These are phyloP conservation scores for Cafeteria roenbergensis DNA, from an alignment of 108 stramenopile species.

Conservation along the genomic window DNA sequence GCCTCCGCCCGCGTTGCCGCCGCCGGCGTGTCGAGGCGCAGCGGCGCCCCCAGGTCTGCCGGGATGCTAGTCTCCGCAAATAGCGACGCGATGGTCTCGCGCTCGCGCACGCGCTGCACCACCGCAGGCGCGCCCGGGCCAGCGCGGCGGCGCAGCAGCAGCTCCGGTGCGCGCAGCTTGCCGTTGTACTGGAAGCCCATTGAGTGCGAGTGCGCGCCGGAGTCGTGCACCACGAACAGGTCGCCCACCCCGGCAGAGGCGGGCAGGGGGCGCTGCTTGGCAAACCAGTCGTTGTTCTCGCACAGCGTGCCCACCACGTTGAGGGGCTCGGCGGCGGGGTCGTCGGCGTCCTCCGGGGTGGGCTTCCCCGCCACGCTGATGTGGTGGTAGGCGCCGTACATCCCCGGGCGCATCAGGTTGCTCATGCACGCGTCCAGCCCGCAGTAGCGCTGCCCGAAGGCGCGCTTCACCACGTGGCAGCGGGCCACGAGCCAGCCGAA, in stretches of 20 bases:
- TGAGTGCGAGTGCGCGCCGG: constrained; percentile 17
- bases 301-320: constrained; percentile 22
- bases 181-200: constrained; percentile 31
- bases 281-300: constrained; percentile 28
- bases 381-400: constrained; percentile 22
- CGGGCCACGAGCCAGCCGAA: constrained; percentile 17
- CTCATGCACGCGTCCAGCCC: constrained; percentile 25
- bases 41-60: constrained; percentile 1
- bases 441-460: constrained; percentile 7
- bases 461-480: constrained; percentile 12
- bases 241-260: constrained; percentile 7
- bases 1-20: no score
- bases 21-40: background rate
- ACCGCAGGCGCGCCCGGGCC: no score
- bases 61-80: constrained; percentile 13
- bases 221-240: constrained; percentile 16
- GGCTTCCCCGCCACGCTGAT: constrained; percentile 11
- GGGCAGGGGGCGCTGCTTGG: constrained; percentile 14
- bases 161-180: constrained; percentile 24
- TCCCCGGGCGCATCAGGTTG: constrained; percentile 23
- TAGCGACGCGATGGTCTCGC: constrained; percentile 13
- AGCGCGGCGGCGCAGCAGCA: constrained; percentile 5
- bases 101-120: background rate
- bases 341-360: no score
- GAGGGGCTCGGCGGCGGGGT: constrained; percentile 3